Evolutionary conservation across 2,329 filamentous ascomycete species (phyloP), one percentile per base, ranked within the genome.

Genomic region (Claviceps quebecensis): DNA sequence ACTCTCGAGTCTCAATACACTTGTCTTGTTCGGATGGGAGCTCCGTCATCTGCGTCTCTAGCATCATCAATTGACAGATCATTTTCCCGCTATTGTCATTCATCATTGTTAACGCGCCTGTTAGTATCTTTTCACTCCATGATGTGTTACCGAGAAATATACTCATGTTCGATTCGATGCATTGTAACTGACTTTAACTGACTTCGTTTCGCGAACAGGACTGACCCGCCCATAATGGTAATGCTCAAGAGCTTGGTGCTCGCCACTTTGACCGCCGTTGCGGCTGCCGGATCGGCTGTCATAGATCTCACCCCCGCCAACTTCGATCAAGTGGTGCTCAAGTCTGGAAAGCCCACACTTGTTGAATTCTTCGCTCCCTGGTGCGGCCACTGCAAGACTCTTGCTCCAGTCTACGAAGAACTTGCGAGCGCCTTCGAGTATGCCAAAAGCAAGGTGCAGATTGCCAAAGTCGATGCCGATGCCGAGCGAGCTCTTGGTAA

Each of bases 361-460:
- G 89, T 97, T 61, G 90, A 97, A 69, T 98, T 98, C 79, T 97
- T 95, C 65, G 93, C 93, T 37, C 90, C 91, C 23, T 98, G 93
- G 93, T 98, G 93, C 65, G 94, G 93, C 36, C 93, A 98, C 77
- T 98, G 93, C 87, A 97, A 97, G 80, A 95, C 74, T 64, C 85
- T 98, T 37, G 93, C 93, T 16, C 94, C 93, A 48, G 75, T 94
- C 54, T 98, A 94, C 70, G 93, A 98, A 68, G 87, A 98, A 66
- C 81, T 98, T 44, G 93, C 81, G 46, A 68, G 75, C 48, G 72
- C 75, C 43, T 95, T 90, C 68, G 81, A 85, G 57, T 81, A 78
- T 62, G 81, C 82, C 57, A 78, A 78, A 63, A 74, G 78, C 63
- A 78, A 85, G 67, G 80, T 98, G 51, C 83, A 84, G 64, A 89